Percentiles rank a stretch among this genome's conserved stretches.
phyloP scores from a whole-genome alignment of 306 rosid genomes.

The Cicer judaicum region DNA sequence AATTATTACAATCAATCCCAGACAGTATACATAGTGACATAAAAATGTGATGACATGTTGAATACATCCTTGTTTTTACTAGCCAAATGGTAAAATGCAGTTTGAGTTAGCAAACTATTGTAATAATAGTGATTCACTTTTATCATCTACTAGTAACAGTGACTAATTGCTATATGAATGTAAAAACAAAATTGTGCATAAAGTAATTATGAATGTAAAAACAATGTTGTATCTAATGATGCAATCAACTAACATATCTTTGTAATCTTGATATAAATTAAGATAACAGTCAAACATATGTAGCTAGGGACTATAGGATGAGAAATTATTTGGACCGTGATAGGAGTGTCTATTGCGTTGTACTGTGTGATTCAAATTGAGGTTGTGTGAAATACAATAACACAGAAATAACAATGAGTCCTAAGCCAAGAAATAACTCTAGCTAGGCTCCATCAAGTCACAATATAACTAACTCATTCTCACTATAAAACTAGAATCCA shows the following conservation, averaged over 20 bases:
- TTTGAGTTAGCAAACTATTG: constrained; percentile 1
- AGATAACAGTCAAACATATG: background rate
- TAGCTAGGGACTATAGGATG: background rate
- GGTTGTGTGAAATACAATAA: too few species aligned
- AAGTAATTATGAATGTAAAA: background rate
- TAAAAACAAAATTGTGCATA: background rate
- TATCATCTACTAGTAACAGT: constrained; percentile 6
- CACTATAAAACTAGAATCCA: background rate
- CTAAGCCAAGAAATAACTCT: background rate
- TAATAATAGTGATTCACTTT: background rate
- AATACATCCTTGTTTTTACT: background rate
- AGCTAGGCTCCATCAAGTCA: background rate
- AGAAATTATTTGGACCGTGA: background rate
- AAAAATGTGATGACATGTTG: background rate
- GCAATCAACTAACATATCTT: background rate
- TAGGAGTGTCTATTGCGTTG: too few species aligned
- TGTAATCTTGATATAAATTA: background rate
- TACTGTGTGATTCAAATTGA: too few species aligned
- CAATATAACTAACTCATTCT: background rate
- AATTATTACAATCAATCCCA: background rate
- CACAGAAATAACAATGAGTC: too few species aligned
- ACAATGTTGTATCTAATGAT: background rate
- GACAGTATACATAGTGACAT: background rate
- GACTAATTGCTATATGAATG: background rate
- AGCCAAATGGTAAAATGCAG: constrained; percentile 6